These are phyloP conservation scores for Jimgerdemannia lactiflua DNA, from an alignment of 192 early-diverging fungal species.

Conservation along the genomic window DNA sequence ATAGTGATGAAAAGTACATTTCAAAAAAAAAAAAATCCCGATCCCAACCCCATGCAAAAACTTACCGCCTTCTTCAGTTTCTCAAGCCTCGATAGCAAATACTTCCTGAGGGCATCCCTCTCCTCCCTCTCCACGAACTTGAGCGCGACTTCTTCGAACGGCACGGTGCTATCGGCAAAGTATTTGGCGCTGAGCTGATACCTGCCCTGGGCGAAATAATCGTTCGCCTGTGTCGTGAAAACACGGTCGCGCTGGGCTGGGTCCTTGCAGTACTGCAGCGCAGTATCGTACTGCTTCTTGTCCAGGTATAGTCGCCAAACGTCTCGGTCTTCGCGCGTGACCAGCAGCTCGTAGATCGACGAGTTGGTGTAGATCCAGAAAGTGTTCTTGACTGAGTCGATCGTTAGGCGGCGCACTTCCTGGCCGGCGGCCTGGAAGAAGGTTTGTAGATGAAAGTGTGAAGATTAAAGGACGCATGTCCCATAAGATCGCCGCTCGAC, in stretches of 20 bases:
- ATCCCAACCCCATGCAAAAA: neutral
- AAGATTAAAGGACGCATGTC: too few species aligned
- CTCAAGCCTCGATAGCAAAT: slow-evolving; percentile 72
- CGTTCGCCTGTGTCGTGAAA: slow-evolving; percentile 81
- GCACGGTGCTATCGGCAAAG: slow-evolving; percentile 76
- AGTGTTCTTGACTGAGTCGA: slow-evolving; percentile 78
- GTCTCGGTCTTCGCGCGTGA: slow-evolving; percentile 91
- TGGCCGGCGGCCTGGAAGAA: slow-evolving; percentile 53
- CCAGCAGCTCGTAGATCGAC: slow-evolving; percentile 85
- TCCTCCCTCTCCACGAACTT: slow-evolving; percentile 78
- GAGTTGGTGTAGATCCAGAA: slow-evolving; percentile 91
- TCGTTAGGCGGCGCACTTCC: slow-evolving; percentile 59
- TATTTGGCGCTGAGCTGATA: slow-evolving; percentile 80
- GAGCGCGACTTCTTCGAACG: slow-evolving; percentile 92
- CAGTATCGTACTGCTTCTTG: slow-evolving; percentile 78
- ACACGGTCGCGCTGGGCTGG: slow-evolving; percentile 76
- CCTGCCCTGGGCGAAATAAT: slow-evolving; percentile 72
- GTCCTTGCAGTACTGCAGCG: slow-evolving; percentile 76
- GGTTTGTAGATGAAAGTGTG: too few species aligned
- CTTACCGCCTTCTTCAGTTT: slow-evolving; percentile 61
- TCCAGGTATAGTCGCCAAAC: slow-evolving; percentile 91
- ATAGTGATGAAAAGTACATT: too few species aligned
- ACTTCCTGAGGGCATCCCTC: slow-evolving; percentile 71
- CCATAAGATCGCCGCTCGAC: too few species aligned
- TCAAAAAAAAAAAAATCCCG: too few species aligned